These are phyloP conservation scores for Hygrophoropsis aurantiaca DNA, from an alignment of 768 basidiomycete genomes.

Conservation along the genomic window DNA sequence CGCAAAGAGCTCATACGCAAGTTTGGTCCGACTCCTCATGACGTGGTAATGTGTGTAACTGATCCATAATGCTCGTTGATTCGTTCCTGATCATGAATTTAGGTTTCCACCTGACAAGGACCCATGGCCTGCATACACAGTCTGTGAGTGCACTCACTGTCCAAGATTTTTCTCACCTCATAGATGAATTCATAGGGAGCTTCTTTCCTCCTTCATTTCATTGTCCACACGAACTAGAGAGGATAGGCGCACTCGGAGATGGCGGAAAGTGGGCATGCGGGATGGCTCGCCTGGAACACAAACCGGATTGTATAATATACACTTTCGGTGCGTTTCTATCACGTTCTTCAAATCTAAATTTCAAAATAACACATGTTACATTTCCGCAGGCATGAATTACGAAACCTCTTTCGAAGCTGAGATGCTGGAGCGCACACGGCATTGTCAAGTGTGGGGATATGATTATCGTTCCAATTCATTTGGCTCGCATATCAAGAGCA, in stretches of 20 bases:
- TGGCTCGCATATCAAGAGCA: constrained; percentile 31
- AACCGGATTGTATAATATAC: constrained; percentile 59
- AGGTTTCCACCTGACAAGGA: constrained; percentile 53
- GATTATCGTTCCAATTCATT: constrained; percentile 43
- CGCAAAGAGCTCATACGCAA: constrained; percentile 50
- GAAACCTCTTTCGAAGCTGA: constrained; percentile 67
- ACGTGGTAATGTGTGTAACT: constrained; percentile 44
- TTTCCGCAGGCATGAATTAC: constrained; percentile 44
- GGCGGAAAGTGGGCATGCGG: constrained; percentile 76
- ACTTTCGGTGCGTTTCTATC: constrained; percentile 46
- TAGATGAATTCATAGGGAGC: constrained; percentile 33
- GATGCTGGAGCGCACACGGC: constrained; percentile 44
- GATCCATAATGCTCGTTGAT: constrained; percentile 2
- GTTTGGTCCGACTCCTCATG: constrained; percentile 51
- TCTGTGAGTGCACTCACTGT: constrained; percentile 39
- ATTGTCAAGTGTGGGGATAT: constrained; percentile 62
- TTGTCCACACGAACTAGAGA: constrained; percentile 44
- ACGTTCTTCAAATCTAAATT: not conserved
- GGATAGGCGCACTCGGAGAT: constrained; percentile 54
- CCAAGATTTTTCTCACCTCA: constrained; percentile 2
- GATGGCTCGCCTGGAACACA: constrained; percentile 50
- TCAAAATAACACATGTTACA: not conserved
- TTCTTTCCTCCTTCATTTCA: constrained; percentile 45
- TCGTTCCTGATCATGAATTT: constrained; percentile 8
- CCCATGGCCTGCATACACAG: constrained; percentile 59